Evolutionary conservation across 345 rosid genomes (phyloP), one percentile per base, ranked within the genome.

Genomic region (Euphorbia peplus): DNA sequence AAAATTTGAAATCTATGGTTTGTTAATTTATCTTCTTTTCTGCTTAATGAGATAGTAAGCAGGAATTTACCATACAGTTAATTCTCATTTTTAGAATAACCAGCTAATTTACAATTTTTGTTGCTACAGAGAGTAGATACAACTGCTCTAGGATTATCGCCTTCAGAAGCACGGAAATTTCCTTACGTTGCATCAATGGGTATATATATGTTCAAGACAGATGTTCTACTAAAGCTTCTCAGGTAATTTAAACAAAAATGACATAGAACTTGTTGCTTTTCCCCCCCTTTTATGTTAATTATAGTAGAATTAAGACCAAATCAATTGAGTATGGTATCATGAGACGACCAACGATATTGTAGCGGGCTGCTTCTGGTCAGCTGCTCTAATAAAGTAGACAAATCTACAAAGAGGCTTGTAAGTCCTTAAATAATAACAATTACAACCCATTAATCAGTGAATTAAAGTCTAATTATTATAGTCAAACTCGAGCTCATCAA

Each of bases 181-280:
- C 93, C 90, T 1, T 88, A 84, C 75, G 85, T 90, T 72, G 96
- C 98, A 60, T 92, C 96, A 48, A 92, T 92, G 96, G 98, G 95
- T 66, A 80, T 90, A 66, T 92, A 90, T 75, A 58, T 87, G 76
- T 90, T 92, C 79, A 90, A 80, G 80, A 87, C 88, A 24, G 90
- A 92, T 35, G 84, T 87, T 59, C 79, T 92, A 64, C 61, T 86
- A 21, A 85, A 86, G 60, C 88, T 92, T 76, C 81, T 90, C 46
- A 88, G 87, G 86, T 74, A 75, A 66, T 39, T 53, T 29, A 44
- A 8, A 21, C 39, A 61, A 61, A 41, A 10, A 14, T 28, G 55
- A 11, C 0, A 37, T 55, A 55, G 44, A 18, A 35, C 52, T 32
- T 19, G 60, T 30, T 58, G 56, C 24, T 28, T 68, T 68, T 59